Percentiles rank a stretch among this genome's conserved stretches.
These are phyloP conservation scores for Geranium incanum DNA, from an alignment of 441 rosid genomes.

Conservation along the genomic window DNA sequence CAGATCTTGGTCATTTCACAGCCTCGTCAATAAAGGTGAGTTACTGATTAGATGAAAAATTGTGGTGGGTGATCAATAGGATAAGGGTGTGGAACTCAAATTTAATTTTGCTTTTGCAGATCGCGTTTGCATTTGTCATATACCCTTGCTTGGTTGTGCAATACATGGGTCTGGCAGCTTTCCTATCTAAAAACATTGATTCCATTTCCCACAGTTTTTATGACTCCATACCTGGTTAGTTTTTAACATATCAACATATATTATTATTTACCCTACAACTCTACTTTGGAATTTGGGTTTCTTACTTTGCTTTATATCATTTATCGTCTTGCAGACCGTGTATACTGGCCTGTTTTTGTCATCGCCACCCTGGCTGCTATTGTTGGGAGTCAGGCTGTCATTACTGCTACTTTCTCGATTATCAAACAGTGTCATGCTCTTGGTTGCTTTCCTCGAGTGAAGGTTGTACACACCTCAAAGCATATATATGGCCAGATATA, in stretches of 20 bases:
- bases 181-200: slow-evolving; percentile 51
- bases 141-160: slow-evolving; percentile 91
- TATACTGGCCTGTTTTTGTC: slow-evolving; percentile 82
- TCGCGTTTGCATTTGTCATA: slow-evolving; percentile 60
- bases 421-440: slow-evolving; percentile 88
- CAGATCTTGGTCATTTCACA: slow-evolving; percentile 92
- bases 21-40: slow-evolving; percentile 72
- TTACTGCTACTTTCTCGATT: slow-evolving; percentile 79
- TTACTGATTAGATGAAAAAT: neutral
- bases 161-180: slow-evolving; percentile 97
- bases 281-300: slow-evolving; percentile 17
- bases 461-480: slow-evolving; percentile 81
- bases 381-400: slow-evolving; percentile 82
- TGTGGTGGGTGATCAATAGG: too few relatives aligned
- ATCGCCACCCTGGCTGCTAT: slow-evolving; percentile 83
- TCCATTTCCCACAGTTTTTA: slow-evolving; percentile 50
- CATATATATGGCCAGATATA: slow-evolving; percentile 80
- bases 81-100: neutral
- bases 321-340: slow-evolving; percentile 39
- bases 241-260: slow-evolving; percentile 13
- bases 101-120: slow-evolving; percentile 40
- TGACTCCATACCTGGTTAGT: slow-evolving; percentile 69
- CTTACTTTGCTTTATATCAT: slow-evolving; percentile 17
- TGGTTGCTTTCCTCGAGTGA: slow-evolving; percentile 92
- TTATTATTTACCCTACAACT: slow-evolving; percentile 4